These are phyloP conservation scores for Castanea crenata DNA, from an alignment of 306 rosid species.

Conservation along the genomic window DNA sequence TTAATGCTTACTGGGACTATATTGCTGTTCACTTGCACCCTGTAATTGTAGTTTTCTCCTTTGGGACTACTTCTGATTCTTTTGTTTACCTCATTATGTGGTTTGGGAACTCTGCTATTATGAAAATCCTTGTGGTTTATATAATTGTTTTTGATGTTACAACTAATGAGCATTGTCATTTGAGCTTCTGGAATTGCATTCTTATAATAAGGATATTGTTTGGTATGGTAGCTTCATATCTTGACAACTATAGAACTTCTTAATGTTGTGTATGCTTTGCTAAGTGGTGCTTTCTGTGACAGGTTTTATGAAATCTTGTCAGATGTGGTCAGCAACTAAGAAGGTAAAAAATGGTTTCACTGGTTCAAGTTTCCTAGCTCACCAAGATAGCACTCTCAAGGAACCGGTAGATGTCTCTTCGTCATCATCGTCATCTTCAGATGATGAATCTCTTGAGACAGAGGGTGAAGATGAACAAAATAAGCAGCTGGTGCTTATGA, in stretches of 20 bases:
- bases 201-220: too few relatives aligned
- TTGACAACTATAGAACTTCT: background rate
- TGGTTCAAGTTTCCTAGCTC: slow-evolving; percentile 26
- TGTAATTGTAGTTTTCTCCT: too few relatives aligned
- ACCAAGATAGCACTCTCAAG: slow-evolving; percentile 15
- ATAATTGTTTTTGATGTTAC: too few relatives aligned
- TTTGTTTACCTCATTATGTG: too few relatives aligned
- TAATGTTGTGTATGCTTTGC: background rate
- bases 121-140: too few relatives aligned
- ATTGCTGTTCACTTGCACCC: too few relatives aligned
- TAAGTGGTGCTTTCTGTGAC: slow-evolving; percentile 13
- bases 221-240: too few relatives aligned
- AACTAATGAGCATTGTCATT: too few relatives aligned
- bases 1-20: too few relatives aligned
- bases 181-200: too few relatives aligned
- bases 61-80: too few relatives aligned
- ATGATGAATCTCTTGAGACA: slow-evolving; percentile 17
- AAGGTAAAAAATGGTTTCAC: slow-evolving; percentile 27
- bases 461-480: slow-evolving; percentile 42
- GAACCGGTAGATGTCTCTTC: slow-evolving; percentile 34
- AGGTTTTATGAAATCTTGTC: slow-evolving; percentile 32
- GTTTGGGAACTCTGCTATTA: too few relatives aligned
- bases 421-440: slow-evolving; percentile 47
- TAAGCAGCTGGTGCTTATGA: slow-evolving; percentile 72
- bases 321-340: slow-evolving; percentile 31